A percentile compares a stretch with the other conserved stretches of the same genome.
Evolutionary conservation across 2,329 filamentous ascomycete genomes (phyloP).

Genomic region (Aureobasidium sp.): DNA sequence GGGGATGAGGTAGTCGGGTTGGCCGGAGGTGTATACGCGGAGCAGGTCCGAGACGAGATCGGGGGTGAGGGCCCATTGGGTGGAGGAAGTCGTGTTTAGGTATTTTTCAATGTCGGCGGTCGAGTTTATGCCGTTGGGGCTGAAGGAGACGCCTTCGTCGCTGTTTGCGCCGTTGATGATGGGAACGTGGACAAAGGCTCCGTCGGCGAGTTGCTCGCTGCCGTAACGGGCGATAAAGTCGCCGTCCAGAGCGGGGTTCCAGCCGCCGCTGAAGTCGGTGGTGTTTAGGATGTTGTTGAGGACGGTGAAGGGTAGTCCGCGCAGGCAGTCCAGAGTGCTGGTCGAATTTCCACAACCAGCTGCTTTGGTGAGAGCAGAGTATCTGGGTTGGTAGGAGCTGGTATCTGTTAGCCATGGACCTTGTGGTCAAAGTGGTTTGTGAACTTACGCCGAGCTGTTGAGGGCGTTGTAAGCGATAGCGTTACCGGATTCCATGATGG

Average conservation of each 20-base stretch:
- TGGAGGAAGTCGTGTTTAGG: conserved; percentile 24
- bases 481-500: conserved; percentile 37
- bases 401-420: conserved; percentile 15
- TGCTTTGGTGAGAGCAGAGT: conserved; percentile 50
- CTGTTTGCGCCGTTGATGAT: conserved; percentile 55
- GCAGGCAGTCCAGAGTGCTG: conserved; percentile 59
- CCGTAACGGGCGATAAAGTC: conserved; percentile 47
- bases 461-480: conserved; percentile 23
- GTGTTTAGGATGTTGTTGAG: conserved; percentile 25
- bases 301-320: conserved; percentile 30
- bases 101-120: conserved; percentile 42
- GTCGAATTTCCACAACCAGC: conserved; percentile 49
- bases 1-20: conserved; percentile 42
- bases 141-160: conserved; percentile 56
- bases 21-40: conserved; percentile 43
- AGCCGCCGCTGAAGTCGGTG: conserved; percentile 27
- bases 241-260: conserved; percentile 43
- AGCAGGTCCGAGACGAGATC: conserved; percentile 33
- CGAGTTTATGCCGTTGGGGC: conserved; percentile 45
- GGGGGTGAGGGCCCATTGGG: conserved; percentile 15
- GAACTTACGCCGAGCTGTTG: conserved; percentile 29
- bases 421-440: conserved; percentile 24
- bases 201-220: conserved; percentile 45
- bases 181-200: conserved; percentile 51
- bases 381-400: conserved; percentile 44